These are phyloP conservation scores for Phoenix dactylifera DNA, from an alignment of 176 grass and related monocot genomes.

Conservation along the genomic window DNA sequence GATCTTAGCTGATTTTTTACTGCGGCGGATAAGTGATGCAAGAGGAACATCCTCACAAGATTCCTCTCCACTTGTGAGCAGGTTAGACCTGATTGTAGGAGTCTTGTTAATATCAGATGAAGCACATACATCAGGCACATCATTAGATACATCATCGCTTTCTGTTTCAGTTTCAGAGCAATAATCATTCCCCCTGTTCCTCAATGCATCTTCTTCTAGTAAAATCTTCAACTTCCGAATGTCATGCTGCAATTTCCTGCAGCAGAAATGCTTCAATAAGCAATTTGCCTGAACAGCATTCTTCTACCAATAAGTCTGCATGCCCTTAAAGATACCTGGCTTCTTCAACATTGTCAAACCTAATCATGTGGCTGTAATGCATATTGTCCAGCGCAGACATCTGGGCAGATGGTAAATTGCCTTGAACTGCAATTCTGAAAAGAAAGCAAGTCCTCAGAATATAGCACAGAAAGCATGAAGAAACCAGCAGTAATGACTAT, in stretches of 20 bases:
- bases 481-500: too few species aligned
- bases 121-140: constrained; percentile 18
- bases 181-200: constrained; percentile 36
- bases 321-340: constrained; percentile 45
- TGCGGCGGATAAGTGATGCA: constrained; percentile 49
- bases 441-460: constrained; percentile 20
- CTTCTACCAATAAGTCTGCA: background rate
- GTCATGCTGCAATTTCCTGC: constrained; percentile 55
- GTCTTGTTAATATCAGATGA: constrained; percentile 18
- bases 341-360: constrained; percentile 75
- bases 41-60: constrained; percentile 45
- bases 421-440: constrained; percentile 80
- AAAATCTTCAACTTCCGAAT: constrained; percentile 55
- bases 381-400: constrained; percentile 87
- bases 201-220: constrained; percentile 40
- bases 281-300: background rate
- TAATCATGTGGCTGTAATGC: constrained; percentile 85
- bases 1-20: constrained; percentile 30
- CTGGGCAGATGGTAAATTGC: constrained; percentile 40
- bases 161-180: constrained; percentile 87
- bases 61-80: constrained; percentile 27
- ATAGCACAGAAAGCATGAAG: too few species aligned
- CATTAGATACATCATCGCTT: constrained; percentile 36
- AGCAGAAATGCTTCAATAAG: constrained; percentile 7
- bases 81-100: constrained; percentile 16